Evolutionary conservation across 768 basidiomycete species (phyloP).

Genomic region (Lactarius evosmus): DNA sequence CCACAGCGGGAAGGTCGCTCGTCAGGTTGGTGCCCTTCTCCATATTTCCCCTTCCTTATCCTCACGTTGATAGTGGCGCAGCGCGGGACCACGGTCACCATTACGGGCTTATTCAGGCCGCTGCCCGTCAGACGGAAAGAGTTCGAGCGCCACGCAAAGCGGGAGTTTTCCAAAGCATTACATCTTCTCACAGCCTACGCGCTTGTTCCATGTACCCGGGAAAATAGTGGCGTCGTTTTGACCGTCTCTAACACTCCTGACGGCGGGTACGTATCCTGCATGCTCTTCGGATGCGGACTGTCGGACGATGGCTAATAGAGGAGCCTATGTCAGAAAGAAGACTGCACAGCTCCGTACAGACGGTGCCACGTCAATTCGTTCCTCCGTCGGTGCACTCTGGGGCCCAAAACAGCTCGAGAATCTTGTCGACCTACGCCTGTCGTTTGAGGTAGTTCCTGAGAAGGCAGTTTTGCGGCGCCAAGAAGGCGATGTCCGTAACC

Average conservation of each 20-base stretch:
- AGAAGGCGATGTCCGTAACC: constrained; percentile 20
- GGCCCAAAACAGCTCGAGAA: constrained; percentile 76
- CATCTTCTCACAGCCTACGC: constrained; percentile 84
- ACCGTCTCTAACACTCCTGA: constrained; percentile 65
- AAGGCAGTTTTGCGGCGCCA: constrained; percentile 45
- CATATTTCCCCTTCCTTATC: not conserved
- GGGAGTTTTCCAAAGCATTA: constrained; percentile 87
- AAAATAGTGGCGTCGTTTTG: constrained; percentile 63
- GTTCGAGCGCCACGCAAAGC: constrained; percentile 80
- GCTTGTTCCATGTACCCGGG: constrained; percentile 66
- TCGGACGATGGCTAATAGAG: not conserved
- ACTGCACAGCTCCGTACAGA: constrained; percentile 69
- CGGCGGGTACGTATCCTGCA: constrained; percentile 55
- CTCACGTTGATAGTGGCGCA: constrained; percentile 34
- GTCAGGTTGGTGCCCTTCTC: constrained; percentile 53
- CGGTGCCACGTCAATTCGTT: constrained; percentile 57
- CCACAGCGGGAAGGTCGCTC: constrained; percentile 57
- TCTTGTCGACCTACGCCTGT: constrained; percentile 67
- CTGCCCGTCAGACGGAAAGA: constrained; percentile 92
- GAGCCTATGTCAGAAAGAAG: constrained; percentile 46
- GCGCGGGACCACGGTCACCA: constrained; percentile 81
- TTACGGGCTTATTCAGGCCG: constrained; percentile 71
- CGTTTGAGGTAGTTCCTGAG: constrained; percentile 68
- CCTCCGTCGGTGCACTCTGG: constrained; percentile 76
- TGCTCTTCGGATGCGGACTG: not conserved